A percentile compares a stretch with the other conserved stretches of the same genome.
These are phyloP conservation scores for Tricholoma sp. DNA, from an alignment of 768 basidiomycete species.

Conservation along the genomic window DNA sequence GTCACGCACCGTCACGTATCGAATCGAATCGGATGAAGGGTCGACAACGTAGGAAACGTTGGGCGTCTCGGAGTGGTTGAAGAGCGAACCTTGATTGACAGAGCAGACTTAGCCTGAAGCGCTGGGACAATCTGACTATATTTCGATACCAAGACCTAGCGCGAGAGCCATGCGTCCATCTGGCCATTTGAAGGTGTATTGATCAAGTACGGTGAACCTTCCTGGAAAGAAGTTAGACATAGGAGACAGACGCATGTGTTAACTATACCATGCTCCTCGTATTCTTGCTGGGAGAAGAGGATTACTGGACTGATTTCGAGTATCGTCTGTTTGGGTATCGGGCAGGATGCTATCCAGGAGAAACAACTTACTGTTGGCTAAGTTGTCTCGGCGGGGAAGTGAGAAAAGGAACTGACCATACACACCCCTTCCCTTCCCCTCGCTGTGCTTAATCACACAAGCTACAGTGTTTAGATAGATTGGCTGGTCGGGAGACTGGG, in stretches of 20 bases:
- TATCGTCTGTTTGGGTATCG: conserved; percentile 56
- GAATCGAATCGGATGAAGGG: conserved; percentile 48
- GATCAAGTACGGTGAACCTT: conserved; percentile 59
- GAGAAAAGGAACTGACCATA: conserved; percentile 41
- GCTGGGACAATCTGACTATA: background rate
- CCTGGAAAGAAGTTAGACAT: conserved; percentile 17
- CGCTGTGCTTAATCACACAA: conserved; percentile 39
- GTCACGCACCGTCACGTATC: conserved; percentile 50
- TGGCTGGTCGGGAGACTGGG: conserved; percentile 15
- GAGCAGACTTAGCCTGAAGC: background rate
- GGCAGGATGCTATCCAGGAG: conserved; percentile 36
- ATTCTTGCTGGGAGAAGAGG: conserved; percentile 68
- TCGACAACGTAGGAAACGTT: conserved; percentile 68
- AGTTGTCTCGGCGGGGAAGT: background rate
- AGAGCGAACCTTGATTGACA: conserved; percentile 57
- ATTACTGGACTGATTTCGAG: conserved; percentile 85
- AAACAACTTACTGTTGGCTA: background rate
- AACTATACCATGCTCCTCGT: conserved; percentile 47
- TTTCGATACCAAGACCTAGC: conserved; percentile 60
- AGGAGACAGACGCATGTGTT: background rate
- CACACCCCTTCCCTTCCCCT: conserved; percentile 57
- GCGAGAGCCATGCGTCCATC: conserved; percentile 75
- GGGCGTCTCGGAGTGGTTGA: conserved; percentile 69
- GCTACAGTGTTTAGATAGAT: conserved; percentile 41
- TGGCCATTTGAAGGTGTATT: conserved; percentile 74